These are phyloP conservation scores for Escallonia herrerae DNA, from an alignment of 129 eudicot species.

Conservation along the genomic window DNA sequence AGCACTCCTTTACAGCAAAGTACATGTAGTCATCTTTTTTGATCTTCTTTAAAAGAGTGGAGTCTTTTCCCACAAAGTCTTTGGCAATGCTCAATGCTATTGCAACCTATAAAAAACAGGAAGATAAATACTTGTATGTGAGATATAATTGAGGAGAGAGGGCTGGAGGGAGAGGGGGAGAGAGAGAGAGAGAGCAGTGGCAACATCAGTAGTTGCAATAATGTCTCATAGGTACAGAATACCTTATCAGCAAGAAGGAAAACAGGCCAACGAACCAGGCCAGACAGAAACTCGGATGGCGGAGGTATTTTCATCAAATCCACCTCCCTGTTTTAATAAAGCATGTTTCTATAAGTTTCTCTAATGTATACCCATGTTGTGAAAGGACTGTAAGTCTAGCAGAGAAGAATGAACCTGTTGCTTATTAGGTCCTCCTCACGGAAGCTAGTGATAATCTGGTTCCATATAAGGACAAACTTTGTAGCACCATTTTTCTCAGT, in stretches of 20 bases:
- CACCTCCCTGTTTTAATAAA: constrained; percentile 58
- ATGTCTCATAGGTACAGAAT: background rate
- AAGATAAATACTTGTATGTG: background rate
- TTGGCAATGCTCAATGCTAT: constrained; percentile 72
- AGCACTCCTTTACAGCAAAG: constrained; percentile 72
- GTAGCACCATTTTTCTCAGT: constrained; percentile 50
- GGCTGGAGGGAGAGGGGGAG: too few relatives aligned
- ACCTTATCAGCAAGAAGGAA: constrained; percentile 94
- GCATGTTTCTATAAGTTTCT: constrained; percentile 6
- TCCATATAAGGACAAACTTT: constrained; percentile 84
- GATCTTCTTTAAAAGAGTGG: constrained; percentile 60
- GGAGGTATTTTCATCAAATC: constrained; percentile 93
- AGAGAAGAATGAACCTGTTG: constrained; percentile 59
- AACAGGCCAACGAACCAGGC: constrained; percentile 78
- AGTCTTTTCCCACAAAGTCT: constrained; percentile 79
- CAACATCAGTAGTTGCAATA: background rate
- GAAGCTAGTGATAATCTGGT: constrained; percentile 79
- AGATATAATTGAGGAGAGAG: too few relatives aligned
- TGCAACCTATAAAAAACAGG: constrained; percentile 39
- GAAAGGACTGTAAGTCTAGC: background rate
- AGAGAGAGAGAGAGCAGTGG: too few relatives aligned
- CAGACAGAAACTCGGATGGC: constrained; percentile 66
- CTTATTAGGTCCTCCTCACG: constrained; percentile 94
- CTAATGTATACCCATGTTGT: background rate
- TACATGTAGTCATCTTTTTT: constrained; percentile 56